phyloP scores from a whole-genome alignment of 2,329 filamentous ascomycete genomes.

The Esteya vermicola region DNA sequence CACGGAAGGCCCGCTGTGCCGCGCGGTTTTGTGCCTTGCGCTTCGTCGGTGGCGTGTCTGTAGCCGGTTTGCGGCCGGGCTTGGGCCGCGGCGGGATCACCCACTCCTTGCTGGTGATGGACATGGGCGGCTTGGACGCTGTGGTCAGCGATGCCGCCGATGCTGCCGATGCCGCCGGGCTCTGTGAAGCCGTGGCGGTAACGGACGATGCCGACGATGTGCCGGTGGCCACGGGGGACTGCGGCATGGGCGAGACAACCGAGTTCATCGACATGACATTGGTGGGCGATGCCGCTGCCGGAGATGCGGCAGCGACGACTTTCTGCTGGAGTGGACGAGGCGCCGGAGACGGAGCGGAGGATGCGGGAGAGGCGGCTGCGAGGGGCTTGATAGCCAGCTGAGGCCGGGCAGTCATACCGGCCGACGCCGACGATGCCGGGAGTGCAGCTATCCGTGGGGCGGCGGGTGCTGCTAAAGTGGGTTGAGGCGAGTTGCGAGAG shows the following conservation, averaged over 20 bases:
- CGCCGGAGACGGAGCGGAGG: slow-evolving; percentile 2
- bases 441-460: slow-evolving; percentile 5
- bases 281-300: no score
- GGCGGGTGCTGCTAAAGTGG: no score
- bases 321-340: slow-evolving; percentile 15
- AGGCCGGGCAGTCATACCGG: slow-evolving; percentile 6
- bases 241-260: slow-evolving; percentile 26
- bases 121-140: slow-evolving; percentile 32
- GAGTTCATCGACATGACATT: slow-evolving; percentile 34
- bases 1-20: slow-evolving; percentile 80
- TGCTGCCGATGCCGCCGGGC: slow-evolving; percentile 7
- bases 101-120: slow-evolving; percentile 73
- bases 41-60: slow-evolving; percentile 83
- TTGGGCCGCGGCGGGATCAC: slow-evolving; percentile 71
- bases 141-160: no score
- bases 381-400: slow-evolving; percentile 10
- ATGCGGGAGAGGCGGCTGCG: no score
- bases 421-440: slow-evolving; percentile 9
- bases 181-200: slow-evolving; percentile 15
- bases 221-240: no score
- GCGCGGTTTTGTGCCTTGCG: slow-evolving; percentile 89
- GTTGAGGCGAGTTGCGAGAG: no score
- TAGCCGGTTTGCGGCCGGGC: slow-evolving; percentile 86
- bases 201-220: no score
- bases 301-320: slow-evolving; percentile 8